A percentile compares a stretch with the other conserved stretches of the same genome.
Evolutionary conservation across 164 flowering plant genomes (phyloP).

Genomic region (Magnolia officinalis): DNA sequence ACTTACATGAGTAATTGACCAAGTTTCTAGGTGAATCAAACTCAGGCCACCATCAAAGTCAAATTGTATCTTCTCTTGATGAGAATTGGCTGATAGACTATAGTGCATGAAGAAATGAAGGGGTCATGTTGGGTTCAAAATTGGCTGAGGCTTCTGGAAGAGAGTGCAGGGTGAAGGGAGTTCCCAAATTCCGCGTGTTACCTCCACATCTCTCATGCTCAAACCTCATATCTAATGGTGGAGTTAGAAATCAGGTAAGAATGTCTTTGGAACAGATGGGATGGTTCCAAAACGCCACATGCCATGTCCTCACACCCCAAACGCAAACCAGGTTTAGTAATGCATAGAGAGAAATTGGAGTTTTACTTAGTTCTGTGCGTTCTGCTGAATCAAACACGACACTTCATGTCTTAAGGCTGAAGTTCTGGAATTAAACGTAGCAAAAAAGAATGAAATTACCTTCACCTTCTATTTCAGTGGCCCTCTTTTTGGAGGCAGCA

Average conservation of each 20-base stretch:
- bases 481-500: background rate
- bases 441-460: background rate
- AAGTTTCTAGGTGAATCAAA: background rate
- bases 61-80: background rate
- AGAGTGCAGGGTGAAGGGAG: too few species aligned
- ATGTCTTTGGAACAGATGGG: too few species aligned
- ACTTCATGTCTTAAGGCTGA: background rate
- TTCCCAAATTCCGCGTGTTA: too few species aligned
- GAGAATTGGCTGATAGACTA: background rate
- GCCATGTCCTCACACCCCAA: too few species aligned
- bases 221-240: too few species aligned
- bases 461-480: background rate
- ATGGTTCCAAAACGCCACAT: too few species aligned
- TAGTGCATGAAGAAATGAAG: background rate
- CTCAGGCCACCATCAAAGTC: background rate
- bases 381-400: background rate
- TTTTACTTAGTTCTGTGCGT: background rate
- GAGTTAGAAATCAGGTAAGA: too few species aligned
- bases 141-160: too few species aligned
- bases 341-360: background rate
- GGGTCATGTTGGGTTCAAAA: background rate
- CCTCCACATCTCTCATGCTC: too few species aligned
- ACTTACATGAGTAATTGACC: background rate
- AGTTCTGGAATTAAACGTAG: background rate
- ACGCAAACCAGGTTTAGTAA: too few species aligned